A percentile compares a stretch with the other conserved stretches of the same genome.
phyloP scores from a whole-genome alignment of 495 filamentous ascomycete species.

The Lepraria neglecta region DNA sequence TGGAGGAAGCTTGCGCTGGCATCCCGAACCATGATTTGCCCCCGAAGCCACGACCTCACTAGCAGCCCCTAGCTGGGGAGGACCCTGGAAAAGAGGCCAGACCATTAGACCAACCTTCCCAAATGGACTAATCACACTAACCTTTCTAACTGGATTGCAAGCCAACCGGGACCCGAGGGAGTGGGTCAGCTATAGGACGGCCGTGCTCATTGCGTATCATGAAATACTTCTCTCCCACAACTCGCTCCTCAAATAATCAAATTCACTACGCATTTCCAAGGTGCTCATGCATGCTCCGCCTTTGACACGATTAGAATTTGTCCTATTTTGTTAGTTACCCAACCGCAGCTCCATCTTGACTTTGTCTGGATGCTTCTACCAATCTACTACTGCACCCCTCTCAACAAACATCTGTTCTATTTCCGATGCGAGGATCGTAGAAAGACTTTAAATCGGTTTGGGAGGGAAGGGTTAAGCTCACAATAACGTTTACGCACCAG shows the following conservation, averaged over 20 bases:
- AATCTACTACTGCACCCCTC: not conserved
- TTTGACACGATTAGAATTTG: constrained; percentile 6
- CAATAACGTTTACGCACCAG: not conserved
- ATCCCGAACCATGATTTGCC: not conserved
- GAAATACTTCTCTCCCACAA: constrained; percentile 5
- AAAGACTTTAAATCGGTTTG: not conserved
- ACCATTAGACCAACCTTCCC: not conserved
- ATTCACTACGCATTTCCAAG: too few species aligned
- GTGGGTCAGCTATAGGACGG: constrained; percentile 3
- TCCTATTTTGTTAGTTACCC: constrained; percentile 9
- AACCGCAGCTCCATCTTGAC: constrained; percentile 5
- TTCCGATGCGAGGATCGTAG: constrained; percentile 11
- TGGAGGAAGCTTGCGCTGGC: constrained; percentile 6
- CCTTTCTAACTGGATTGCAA: not conserved
- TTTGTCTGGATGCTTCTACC: constrained; percentile 7
- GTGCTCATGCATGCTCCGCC: not conserved
- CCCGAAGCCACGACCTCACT: not conserved
- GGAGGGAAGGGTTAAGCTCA: constrained; percentile 2
- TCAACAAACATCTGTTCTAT: constrained; percentile 1
- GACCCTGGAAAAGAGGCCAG: not conserved
- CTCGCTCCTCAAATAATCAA: not conserved
- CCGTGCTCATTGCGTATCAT: constrained; percentile 10
- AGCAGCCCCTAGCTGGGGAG: not conserved
- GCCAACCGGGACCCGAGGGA: constrained; percentile 9
- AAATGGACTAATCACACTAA: constrained; percentile 12